These are phyloP conservation scores for Cymbopogon citratus DNA, from an alignment of 176 grass and related monocot species.

Conservation along the genomic window DNA sequence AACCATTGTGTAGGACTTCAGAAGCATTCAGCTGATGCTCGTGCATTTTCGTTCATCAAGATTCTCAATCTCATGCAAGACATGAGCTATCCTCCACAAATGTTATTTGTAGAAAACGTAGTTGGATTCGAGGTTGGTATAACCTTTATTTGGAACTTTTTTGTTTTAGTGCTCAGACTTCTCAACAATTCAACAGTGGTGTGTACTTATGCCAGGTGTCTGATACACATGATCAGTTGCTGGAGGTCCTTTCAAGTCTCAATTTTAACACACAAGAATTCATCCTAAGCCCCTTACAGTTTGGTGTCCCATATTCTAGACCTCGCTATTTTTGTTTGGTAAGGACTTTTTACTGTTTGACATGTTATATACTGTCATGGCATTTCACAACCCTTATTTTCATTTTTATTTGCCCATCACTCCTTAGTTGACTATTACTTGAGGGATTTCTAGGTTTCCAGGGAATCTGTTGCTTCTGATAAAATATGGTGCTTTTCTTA, in stretches of 20 bases:
- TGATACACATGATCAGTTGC: slow-evolving; percentile 75
- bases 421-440: neutral
- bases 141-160: slow-evolving; percentile 16
- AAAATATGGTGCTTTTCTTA: slow-evolving; percentile 5
- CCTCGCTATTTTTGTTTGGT: slow-evolving; percentile 98
- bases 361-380: neutral
- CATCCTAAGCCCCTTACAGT: slow-evolving; percentile 87
- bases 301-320: slow-evolving; percentile 95
- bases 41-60: slow-evolving; percentile 91
- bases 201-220: slow-evolving; percentile 47
- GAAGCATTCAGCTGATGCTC: slow-evolving; percentile 93
- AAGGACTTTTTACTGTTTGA: slow-evolving; percentile 22
- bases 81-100: slow-evolving; percentile 70
- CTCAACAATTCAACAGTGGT: neutral
- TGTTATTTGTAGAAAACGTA: slow-evolving; percentile 94
- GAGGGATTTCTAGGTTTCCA: neutral
- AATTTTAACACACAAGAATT: slow-evolving; percentile 85
- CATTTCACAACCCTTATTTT: slow-evolving; percentile 7
- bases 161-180: neutral
- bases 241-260: slow-evolving; percentile 68
- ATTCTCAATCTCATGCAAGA: slow-evolving; percentile 74
- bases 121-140: slow-evolving; percentile 91
- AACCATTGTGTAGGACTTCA: slow-evolving; percentile 64
- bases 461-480: neutral
- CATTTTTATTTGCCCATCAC: neutral